These are phyloP conservation scores for Starmerella kuoi DNA, from an alignment of 805 yeast species.

Conservation along the genomic window DNA sequence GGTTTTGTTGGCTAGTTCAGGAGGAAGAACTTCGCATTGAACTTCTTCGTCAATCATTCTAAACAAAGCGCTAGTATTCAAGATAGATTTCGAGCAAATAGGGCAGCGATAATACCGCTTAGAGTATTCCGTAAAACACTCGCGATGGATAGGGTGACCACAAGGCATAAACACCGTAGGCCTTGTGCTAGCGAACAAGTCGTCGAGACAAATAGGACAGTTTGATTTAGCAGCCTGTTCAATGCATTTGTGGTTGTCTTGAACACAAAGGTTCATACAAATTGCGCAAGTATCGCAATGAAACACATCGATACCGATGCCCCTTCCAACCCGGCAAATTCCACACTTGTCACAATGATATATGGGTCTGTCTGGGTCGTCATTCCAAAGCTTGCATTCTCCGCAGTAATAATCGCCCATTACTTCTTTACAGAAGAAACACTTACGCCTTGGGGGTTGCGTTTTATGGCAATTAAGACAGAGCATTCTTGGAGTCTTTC, in stretches of 20 bases:
- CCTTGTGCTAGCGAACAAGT: conserved; percentile 67
- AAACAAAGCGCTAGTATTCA: conserved; percentile 81
- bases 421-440: conserved; percentile 52
- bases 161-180: conserved; percentile 86
- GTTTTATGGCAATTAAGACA: conserved; percentile 73
- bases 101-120: conserved; percentile 85
- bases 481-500: conserved; percentile 51
- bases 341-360: conserved; percentile 92
- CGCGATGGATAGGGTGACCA: conserved; percentile 87
- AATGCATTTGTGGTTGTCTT: conserved; percentile 68
- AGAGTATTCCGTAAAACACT: conserved; percentile 71
- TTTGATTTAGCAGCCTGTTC: conserved; percentile 80
- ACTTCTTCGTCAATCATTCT: conserved; percentile 79
- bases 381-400: conserved; percentile 70
- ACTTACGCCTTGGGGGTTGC: conserved; percentile 59
- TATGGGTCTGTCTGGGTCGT: conserved; percentile 57
- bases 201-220: conserved; percentile 89
- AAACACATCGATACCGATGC: conserved; percentile 77
- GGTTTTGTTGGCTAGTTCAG: conserved; percentile 65
- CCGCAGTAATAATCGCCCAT: conserved; percentile 70
- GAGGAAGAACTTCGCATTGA: conserved; percentile 60
- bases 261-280: conserved; percentile 69
- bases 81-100: conserved; percentile 68
- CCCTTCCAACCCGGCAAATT: conserved; percentile 80
- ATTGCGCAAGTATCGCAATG: conserved; percentile 86